These are phyloP conservation scores for Casuarina cunninghamiana DNA, from an alignment of 306 rosid genomes.

Conservation along the genomic window DNA sequence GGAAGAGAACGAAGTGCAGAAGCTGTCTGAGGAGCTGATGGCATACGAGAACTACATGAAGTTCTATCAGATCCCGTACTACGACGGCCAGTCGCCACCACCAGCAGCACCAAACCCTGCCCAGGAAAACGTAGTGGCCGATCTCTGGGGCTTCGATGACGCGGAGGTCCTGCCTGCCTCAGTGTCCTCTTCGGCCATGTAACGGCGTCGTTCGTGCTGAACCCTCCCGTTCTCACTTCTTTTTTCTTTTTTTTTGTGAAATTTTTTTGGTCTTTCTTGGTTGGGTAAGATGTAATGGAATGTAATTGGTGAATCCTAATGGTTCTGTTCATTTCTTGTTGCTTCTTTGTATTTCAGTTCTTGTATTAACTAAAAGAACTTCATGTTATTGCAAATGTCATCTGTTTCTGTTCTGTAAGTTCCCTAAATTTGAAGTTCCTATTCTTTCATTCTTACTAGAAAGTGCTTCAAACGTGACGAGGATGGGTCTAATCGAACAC, in stretches of 20 bases:
- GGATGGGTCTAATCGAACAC: too few relatives aligned
- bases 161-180: conserved; percentile 6
- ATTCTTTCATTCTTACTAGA: too few relatives aligned
- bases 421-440: too few relatives aligned
- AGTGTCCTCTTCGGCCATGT: neutral
- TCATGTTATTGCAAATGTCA: too few relatives aligned
- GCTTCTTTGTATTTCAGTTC: too few relatives aligned
- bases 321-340: neutral
- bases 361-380: too few relatives aligned
- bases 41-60: conserved; percentile 83
- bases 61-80: conserved; percentile 81
- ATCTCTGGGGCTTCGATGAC: conserved; percentile 81
- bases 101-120: conserved; percentile 20
- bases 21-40: conserved; percentile 80
- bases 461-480: too few relatives aligned
- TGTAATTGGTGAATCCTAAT: neutral
- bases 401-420: too few relatives aligned
- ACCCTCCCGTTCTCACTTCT: too few relatives aligned
- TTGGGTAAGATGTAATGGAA: neutral
- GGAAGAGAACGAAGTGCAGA: conserved; percentile 52
- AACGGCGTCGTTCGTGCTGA: neutral
- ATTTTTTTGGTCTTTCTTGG: neutral
- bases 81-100: conserved; percentile 63
- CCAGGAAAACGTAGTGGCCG: conserved; percentile 61
- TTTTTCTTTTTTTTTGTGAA: neutral